phyloP scores from a whole-genome alignment of 345 rosid genomes.

The Corymbia maculata region DNA sequence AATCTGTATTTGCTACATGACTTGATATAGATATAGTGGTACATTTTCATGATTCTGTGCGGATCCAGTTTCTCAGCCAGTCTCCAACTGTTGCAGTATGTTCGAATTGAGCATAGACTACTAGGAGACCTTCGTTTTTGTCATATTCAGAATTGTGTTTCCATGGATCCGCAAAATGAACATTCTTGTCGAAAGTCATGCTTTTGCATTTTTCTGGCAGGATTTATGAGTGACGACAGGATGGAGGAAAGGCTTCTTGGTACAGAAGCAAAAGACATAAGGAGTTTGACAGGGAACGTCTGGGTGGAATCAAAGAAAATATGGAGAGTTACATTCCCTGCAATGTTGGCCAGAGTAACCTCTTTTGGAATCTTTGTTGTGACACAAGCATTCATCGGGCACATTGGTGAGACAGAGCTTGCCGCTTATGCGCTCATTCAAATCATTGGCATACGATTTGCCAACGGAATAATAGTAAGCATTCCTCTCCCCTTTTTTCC shows the following conservation, averaged over 20 bases:
- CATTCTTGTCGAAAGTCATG: neutral
- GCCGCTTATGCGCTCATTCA: conserved; percentile 26
- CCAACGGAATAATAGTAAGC: conserved; percentile 14
- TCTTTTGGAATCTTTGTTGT: conserved; percentile 9
- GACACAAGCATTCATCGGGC: conserved; percentile 19
- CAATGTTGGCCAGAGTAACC: conserved; percentile 4
- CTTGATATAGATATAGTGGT: neutral
- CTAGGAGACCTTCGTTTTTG: neutral
- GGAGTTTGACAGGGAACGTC: neutral
- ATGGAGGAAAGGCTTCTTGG: conserved; percentile 13
- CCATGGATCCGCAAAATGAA: neutral
- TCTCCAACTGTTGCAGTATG: neutral
- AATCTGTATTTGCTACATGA: neutral
- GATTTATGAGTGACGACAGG: neutral
- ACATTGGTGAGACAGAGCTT: conserved; percentile 14
- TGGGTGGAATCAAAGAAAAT: conserved; percentile 22
- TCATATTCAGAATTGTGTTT: neutral
- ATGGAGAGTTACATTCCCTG: conserved; percentile 22
- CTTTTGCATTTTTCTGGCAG: neutral
- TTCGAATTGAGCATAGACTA: neutral
- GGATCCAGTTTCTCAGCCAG: neutral
- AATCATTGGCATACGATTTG: conserved; percentile 9
- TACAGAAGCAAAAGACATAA: neutral
- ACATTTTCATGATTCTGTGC: neutral
- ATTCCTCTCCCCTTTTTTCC: neutral